phyloP scores from a whole-genome alignment of 441 rosid genomes.

The Erodium texanum region DNA sequence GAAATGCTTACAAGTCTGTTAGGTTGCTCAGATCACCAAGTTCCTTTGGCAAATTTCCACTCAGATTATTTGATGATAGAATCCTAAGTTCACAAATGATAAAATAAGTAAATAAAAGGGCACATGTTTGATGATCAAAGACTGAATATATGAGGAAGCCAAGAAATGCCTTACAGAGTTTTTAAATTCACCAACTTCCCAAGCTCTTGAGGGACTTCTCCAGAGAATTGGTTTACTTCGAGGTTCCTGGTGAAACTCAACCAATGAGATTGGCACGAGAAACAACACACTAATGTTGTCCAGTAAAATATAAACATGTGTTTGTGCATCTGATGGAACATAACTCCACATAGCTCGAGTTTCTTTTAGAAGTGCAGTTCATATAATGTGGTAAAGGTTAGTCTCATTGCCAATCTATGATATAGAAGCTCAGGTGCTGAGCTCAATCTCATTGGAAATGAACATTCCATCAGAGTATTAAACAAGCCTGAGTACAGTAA shows the following conservation, averaged over 20 bases:
- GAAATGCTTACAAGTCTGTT: constrained; percentile 48
- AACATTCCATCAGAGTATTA: too few relatives aligned
- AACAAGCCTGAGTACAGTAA: not conserved
- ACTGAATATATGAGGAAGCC: not conserved
- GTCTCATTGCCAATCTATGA: too few relatives aligned
- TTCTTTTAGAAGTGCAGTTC: too few relatives aligned
- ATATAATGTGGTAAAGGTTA: too few relatives aligned
- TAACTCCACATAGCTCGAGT: too few relatives aligned
- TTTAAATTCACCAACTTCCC: constrained; percentile 53
- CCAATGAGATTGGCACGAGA: constrained; percentile 1
- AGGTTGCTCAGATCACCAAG: constrained; percentile 45
- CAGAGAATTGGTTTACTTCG: constrained; percentile 66
- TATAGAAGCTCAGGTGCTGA: too few relatives aligned
- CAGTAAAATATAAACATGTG: too few relatives aligned
- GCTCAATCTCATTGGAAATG: too few relatives aligned
- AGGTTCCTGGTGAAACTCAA: constrained; percentile 38
- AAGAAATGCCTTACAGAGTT: constrained; percentile 38
- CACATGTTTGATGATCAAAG: not conserved
- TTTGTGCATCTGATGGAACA: too few relatives aligned
- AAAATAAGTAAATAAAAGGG: not conserved
- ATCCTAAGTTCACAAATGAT: constrained; percentile 32
- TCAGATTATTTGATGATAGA: constrained; percentile 63
- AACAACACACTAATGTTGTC: not conserved
- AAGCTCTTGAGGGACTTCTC: constrained; percentile 56
- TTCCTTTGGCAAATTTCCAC: constrained; percentile 52